Evolutionary conservation across 305 asterid genomes (phyloP), one percentile per base, ranked within the genome.

Genomic region (Fraxinus sp.): DNA sequence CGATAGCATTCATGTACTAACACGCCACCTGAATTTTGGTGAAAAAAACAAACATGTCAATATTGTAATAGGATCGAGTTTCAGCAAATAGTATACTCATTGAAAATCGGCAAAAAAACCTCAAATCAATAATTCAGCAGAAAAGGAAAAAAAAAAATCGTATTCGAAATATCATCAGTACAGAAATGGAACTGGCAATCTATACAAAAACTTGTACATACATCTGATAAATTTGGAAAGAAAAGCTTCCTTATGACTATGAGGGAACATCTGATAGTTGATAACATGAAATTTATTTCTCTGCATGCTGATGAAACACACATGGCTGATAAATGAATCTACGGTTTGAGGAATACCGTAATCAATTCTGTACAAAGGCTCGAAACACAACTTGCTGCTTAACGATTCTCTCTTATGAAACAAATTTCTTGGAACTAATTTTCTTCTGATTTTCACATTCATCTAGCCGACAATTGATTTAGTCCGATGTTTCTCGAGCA

Each of bases 401-500:
- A 62, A 70, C 0, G 49, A 28, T 22, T 24, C 39, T 39, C 70
- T 82, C 30, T 30, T 64, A 5, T 6, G 36, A 30, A 62, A 24
- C 10, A 74, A 43, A 24, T 57, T 76, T 79, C 16, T 62, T 22
- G 77, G 74, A 55, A 68, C 59, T 75, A 62, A 22, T 52, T 68
- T 68, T 77, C 84, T 76, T 55, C 43, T 24, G 76, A 74, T 78
- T 81, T 81, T 83, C 77, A 26, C 84, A 43, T 73, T 32, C 77
- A 62, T 52, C 14, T 52, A 66, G 22, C 59, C 74, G 49, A 49
- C 52, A 20, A 80, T 28, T 70, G 82, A 32, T 52, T 75, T 68
- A 72, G 89, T 57, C 76, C 73, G 85, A 41, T 64, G 86, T 84
- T 85, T 87, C 35, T 80, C 88, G 24, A 85, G 89, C 86, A 88